These are phyloP conservation scores for Ciborinia camelliae DNA, from an alignment of 2,329 filamentous ascomycete species.

Conservation along the genomic window DNA sequence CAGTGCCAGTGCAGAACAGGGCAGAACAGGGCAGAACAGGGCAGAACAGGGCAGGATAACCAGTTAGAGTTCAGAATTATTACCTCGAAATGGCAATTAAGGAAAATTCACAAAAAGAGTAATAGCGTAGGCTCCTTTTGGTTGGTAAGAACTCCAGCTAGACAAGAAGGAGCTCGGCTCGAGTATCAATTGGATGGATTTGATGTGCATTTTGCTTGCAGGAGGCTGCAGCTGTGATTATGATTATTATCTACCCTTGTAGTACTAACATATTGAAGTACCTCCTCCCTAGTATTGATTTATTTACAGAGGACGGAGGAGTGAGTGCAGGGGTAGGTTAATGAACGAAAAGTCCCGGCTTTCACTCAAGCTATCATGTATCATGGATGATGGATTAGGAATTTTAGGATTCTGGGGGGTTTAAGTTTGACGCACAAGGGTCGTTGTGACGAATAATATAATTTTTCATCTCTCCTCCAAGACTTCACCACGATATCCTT, in stretches of 20 bases:
- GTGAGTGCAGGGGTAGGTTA: too few species aligned
- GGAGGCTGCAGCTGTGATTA: not conserved
- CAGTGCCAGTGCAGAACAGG: too few species aligned
- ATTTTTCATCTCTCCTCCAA: too few species aligned
- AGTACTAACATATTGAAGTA: too few species aligned
- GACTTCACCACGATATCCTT: not conserved
- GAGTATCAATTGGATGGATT: too few species aligned
- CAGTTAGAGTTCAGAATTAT: not conserved
- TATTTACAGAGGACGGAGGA: too few species aligned
- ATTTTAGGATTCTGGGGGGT: not conserved
- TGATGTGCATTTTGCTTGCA: not conserved
- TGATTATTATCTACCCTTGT: too few species aligned
- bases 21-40: too few species aligned
- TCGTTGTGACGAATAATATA: not conserved
- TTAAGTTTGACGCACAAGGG: not conserved
- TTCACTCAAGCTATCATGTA: not conserved
- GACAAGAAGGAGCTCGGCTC: not conserved
- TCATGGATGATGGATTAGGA: too few species aligned
- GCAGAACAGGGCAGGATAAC: not conserved
- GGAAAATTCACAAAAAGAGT: not conserved
- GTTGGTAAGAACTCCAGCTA: too few species aligned
- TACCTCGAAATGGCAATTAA: constrained; percentile 7
- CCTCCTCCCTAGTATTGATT: too few species aligned
- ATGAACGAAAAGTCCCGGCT: not conserved
- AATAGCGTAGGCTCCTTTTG: not conserved